These are phyloP conservation scores for Medicago lupulina DNA, from an alignment of 306 rosid species.

Conservation along the genomic window DNA sequence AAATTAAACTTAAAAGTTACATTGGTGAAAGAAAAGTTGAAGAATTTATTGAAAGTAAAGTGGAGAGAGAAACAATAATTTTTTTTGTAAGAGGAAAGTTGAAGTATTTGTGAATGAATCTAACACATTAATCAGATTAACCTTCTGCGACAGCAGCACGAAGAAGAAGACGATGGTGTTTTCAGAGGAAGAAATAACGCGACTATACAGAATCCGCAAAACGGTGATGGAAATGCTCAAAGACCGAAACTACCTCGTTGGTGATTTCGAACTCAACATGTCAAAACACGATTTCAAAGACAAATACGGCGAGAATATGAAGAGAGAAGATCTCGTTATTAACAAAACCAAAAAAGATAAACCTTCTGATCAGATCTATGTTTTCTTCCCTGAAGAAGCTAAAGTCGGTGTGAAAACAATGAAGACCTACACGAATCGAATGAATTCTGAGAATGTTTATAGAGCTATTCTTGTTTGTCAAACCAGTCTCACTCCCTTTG, in stretches of 20 bases:
- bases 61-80: too few relatives aligned
- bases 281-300: background rate
- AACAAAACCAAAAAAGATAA: slow-evolving; percentile 18
- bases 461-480: slow-evolving; percentile 25
- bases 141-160: too few relatives aligned
- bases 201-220: slow-evolving; percentile 1
- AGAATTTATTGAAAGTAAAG: too few relatives aligned
- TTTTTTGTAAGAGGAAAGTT: too few relatives aligned
- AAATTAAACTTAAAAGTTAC: too few relatives aligned
- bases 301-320: slow-evolving; percentile 25
- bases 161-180: background rate
- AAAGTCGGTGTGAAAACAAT: background rate
- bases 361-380: slow-evolving; percentile 21
- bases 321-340: slow-evolving; percentile 8
- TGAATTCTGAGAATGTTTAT: slow-evolving; percentile 2
- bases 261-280: slow-evolving; percentile 16
- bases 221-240: slow-evolving; percentile 16
- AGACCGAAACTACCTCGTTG: slow-evolving; percentile 14
- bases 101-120: too few relatives aligned
- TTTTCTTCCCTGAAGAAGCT: background rate
- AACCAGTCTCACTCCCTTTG: slow-evolving; percentile 2
- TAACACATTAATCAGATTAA: too few relatives aligned
- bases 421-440: slow-evolving; percentile 1
- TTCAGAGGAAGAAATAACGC: background rate
- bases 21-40: too few relatives aligned